A percentile compares a stretch with the other conserved stretches of the same genome.
phyloP scores from a whole-genome alignment of 768 basidiomycete genomes.

The Wakefieldia striispora region DNA sequence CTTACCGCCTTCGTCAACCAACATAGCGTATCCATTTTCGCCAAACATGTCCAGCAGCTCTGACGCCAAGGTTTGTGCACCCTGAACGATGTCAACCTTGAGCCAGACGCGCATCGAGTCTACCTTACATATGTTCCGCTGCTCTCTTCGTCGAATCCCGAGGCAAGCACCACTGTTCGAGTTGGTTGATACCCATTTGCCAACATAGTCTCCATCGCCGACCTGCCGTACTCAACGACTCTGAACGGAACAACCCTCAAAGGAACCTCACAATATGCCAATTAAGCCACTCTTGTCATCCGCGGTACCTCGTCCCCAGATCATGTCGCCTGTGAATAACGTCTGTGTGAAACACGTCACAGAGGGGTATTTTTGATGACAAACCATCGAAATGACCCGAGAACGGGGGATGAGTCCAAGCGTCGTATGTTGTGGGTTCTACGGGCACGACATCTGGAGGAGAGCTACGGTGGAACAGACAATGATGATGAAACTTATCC shows the following conservation, averaged over 20 bases:
- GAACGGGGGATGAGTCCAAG: conserved; percentile 64
- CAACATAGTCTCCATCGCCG: conserved; percentile 63
- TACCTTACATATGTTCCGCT: conserved; percentile 44
- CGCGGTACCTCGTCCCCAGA: conserved; percentile 50
- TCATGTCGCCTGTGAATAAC: conserved; percentile 27
- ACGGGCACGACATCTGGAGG: conserved; percentile 67
- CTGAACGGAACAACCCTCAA: not conserved
- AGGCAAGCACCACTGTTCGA: conserved; percentile 59
- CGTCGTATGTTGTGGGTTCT: conserved; percentile 48
- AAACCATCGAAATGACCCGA: conserved; percentile 60
- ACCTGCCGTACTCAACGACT: conserved; percentile 27
- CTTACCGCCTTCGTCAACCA: conserved; percentile 87
- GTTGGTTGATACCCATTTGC: conserved; percentile 61
- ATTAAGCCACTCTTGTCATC: conserved; percentile 72
- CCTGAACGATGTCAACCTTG: conserved; percentile 35
- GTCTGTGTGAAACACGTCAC: not conserved
- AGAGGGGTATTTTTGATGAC: not conserved
- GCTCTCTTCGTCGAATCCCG: conserved; percentile 78
- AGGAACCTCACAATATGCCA: conserved; percentile 50
- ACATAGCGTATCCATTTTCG: conserved; percentile 64
- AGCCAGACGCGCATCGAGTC: not conserved
- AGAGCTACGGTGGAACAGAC: not conserved
- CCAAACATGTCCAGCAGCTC: conserved; percentile 64
- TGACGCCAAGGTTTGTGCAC: conserved; percentile 48
- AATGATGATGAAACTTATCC: not conserved